Evolutionary conservation across 2,329 filamentous ascomycete species (phyloP).

Genomic region (Exutisphaerella laricina): DNA sequence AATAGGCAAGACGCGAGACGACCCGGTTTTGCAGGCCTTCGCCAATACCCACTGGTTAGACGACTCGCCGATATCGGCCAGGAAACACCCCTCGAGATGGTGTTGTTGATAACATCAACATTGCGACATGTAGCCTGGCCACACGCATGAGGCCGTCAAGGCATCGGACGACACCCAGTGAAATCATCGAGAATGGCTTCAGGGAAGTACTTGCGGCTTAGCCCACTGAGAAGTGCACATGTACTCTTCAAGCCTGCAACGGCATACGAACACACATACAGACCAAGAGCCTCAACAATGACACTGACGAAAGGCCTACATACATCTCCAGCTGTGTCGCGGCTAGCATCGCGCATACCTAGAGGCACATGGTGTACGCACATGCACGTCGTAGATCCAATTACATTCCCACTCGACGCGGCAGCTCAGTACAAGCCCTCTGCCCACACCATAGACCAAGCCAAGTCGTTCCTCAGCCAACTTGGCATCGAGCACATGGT

Average conservation of each 20-base stretch:
- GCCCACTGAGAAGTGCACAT: too few species aligned
- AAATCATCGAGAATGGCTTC: too few species aligned
- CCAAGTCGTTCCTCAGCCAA: constrained; percentile 46
- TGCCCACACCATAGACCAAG: constrained; percentile 47
- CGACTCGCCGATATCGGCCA: background rate
- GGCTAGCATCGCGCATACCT: constrained; percentile 34
- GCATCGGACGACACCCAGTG: too few species aligned
- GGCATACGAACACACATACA: too few species aligned
- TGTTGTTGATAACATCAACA: too few species aligned
- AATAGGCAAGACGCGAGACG: too few species aligned
- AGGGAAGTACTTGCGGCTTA: too few species aligned
- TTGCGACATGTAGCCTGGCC: too few species aligned
- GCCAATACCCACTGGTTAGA: background rate
- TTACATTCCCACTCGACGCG: constrained; percentile 44
- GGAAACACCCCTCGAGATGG: background rate
- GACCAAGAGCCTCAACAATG: background rate
- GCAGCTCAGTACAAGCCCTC: constrained; percentile 49
- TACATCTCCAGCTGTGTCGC: constrained; percentile 5
- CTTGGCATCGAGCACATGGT: constrained; percentile 53
- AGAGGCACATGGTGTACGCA: constrained; percentile 54
- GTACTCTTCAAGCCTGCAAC: too few species aligned
- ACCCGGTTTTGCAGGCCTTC: too few species aligned
- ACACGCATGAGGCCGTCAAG: too few species aligned
- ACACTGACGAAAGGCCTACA: background rate
- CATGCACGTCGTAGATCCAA: constrained; percentile 58